Evolutionary conservation across 768 basidiomycete species (phyloP).

Genomic region (Mycena indigotica): DNA sequence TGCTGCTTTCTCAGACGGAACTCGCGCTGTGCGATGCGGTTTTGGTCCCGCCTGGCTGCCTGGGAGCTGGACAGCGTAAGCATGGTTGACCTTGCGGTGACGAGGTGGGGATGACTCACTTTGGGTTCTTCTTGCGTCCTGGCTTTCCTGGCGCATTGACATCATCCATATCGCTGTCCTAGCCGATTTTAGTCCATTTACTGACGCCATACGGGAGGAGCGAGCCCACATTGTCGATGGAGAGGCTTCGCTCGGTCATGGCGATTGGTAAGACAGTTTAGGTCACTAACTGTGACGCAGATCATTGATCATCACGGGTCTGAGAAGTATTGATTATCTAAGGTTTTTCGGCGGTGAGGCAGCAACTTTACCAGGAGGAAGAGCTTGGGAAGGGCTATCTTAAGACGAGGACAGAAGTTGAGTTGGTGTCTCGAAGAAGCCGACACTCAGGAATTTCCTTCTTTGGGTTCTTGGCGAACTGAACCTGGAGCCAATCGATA

Average conservation of each 20-base stretch:
- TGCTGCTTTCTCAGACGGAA: conserved; percentile 93
- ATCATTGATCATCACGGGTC: no score
- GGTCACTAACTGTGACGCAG: no score
- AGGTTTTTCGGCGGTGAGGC: no score
- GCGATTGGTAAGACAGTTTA: conserved; percentile 4
- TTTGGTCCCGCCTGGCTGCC: conserved; percentile 85
- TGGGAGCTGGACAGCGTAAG: conserved; percentile 62
- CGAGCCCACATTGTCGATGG: conserved; percentile 56
- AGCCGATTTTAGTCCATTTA: conserved; percentile 4
- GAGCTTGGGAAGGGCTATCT: no score
- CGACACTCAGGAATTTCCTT: no score
- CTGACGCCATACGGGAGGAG: not conserved
- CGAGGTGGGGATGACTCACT: conserved; percentile 48
- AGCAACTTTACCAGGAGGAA: no score
- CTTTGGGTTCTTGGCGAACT: no score
- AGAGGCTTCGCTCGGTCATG: conserved; percentile 62
- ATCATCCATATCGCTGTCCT: conserved; percentile 68
- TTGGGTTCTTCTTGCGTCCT: conserved; percentile 88
- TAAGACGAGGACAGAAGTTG: no score
- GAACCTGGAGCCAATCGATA: no score
- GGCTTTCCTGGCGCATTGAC: conserved; percentile 58
- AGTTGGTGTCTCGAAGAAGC: no score
- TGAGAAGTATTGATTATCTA: no score
- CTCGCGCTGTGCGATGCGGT: conserved; percentile 90
- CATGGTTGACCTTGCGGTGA: conserved; percentile 8